phyloP scores from a whole-genome alignment of 2,329 filamentous ascomycete genomes.

The Ilyonectria destructans region DNA sequence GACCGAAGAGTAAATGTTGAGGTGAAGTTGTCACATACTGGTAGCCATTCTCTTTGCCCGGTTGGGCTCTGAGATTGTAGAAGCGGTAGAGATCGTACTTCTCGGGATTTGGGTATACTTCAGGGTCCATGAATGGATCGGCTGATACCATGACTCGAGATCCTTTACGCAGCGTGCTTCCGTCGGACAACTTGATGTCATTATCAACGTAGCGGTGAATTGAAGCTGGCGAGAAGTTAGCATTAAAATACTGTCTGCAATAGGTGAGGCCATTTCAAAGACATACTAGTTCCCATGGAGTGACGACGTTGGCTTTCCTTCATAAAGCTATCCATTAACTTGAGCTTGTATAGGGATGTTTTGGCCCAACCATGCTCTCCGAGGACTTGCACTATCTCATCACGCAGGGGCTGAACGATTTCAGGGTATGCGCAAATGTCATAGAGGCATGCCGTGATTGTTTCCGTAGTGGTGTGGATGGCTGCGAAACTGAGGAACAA shows the following conservation, averaged over 20 bases:
- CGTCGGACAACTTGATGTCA: conserved; percentile 13
- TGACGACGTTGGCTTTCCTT: conserved; percentile 57
- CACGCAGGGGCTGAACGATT: conserved; percentile 57
- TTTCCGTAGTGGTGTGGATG: conserved; percentile 61
- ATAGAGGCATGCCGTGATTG: conserved; percentile 55
- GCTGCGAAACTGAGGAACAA: conserved; percentile 78
- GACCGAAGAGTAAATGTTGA: conserved; percentile 66
- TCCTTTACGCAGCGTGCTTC: not conserved
- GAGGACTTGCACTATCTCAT: conserved; percentile 59
- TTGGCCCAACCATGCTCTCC: conserved; percentile 56
- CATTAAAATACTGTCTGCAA: not conserved
- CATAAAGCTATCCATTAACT: conserved; percentile 60
- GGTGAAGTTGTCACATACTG: conserved; percentile 67
- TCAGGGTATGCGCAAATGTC: conserved; percentile 59
- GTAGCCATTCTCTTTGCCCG: conserved; percentile 46
- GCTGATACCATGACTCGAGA: conserved; percentile 17
- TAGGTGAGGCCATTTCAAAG: not conserved
- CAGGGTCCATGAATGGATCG: not conserved
- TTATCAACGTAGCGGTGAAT: conserved; percentile 15
- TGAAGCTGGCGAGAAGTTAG: conserved; percentile 3
- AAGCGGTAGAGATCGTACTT: conserved; percentile 65
- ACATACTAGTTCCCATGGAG: conserved; percentile 21
- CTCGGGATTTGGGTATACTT: conserved; percentile 50
- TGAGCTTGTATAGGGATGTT: conserved; percentile 56
- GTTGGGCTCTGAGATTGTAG: conserved; percentile 56